Base-by-base conservation (phyloP, 2,329 filamentous ascomycete genomes). In the Metarhizium guizhouense region DNA sequence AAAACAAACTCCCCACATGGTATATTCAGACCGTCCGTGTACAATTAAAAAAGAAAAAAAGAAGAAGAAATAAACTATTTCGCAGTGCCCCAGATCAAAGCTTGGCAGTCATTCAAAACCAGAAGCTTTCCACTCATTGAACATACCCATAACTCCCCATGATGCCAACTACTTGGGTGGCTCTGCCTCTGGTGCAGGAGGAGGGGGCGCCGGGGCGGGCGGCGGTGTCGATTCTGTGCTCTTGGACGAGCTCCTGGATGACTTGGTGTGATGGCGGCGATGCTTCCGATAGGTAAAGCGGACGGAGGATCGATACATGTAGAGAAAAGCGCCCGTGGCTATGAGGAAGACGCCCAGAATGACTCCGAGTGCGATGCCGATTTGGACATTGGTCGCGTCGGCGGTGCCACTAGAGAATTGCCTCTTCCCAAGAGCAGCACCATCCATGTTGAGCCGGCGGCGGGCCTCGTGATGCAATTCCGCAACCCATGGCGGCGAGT, bases 311-410 rank as follows among this genome's bases (percentile, higher is more conserved):
- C 73, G 67, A 59, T 76, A 77, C 4, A 66, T 61, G 60, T 68
- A 74, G 42, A 74, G 58, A 57, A 78, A 77, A 42, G 65, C 65
- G 43, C 63, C 54, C 18, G 70, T 57, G 20, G 63, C 70, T 16
- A 68, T 62, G 55, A 78, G 54, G 55, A 77, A 77, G 20, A 69
- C 61, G 30, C 68, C 68, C 20, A 76, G 63, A 4, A 72, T 63
- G 45, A 77, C 63, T 56, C 71, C 74, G 48, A 77, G 69, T 3
- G 73, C 67, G 56, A 75, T 65, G 54, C 74, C 74, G 54, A 76
- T 76, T 38, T 70, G 73, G 53, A 68, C 66, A 60, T 76, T 73
- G 38, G 67, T 69, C 43, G 71, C 68, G 16, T 69, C 61, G 49
- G 60, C 53, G 5, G 63, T 59, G 47, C 63, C 62, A 38, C 58